Base-by-base conservation (phyloP, 2,329 filamentous ascomycete genomes). In the Colletotrichum sp. region DNA sequence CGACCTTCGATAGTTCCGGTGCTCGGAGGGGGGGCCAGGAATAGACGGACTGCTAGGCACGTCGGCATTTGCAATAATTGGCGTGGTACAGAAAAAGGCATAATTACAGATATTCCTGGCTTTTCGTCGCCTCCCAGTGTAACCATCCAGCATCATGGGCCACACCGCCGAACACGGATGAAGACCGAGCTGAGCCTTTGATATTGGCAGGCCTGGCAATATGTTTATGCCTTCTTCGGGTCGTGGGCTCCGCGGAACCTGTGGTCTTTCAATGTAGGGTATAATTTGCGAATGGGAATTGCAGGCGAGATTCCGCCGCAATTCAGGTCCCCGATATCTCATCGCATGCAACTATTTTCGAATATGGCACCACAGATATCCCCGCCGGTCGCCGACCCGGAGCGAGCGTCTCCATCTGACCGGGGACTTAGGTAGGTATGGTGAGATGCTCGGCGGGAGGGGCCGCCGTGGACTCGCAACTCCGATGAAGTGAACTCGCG, bases 401-500 rank as follows among this genome's bases (percentile, higher is more conserved):
- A 36, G 29, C n/a, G 29, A 66, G 21, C n/a, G 27, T n/a, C 33
- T 51, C 29, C 33, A 12, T 64, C 38, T 34, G 34, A 47, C 58
- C 66, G 47, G 58, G 66, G 64, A 21, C 24, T 21, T 47, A 8
- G 21, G n/a, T 47, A 8, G 21, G 21, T 16, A 31, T 31, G 27
- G 59, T 33, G 33, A 38, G 21, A 43, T 27, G n/a, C 54, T n/a
- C 21, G 24, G 70, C 59, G 70, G 70, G 66, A 73, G 36, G 70
- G 16, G 47, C 70, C 70, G 70, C 59, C 51, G 24, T 67, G 51
- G 43, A 36, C 51, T 70, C 55, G 29, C 70, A 47, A 65, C 70
- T 58, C 59, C 59, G 59, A 70, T 12, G 33, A n/a, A 24, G 24
- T 12, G 66, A 43, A 51, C 24, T 54, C 13, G 21, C 33, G 21